Conservation (phyloP, 495 filamentous ascomycete species). For the Chaetomium tenue region DNA sequence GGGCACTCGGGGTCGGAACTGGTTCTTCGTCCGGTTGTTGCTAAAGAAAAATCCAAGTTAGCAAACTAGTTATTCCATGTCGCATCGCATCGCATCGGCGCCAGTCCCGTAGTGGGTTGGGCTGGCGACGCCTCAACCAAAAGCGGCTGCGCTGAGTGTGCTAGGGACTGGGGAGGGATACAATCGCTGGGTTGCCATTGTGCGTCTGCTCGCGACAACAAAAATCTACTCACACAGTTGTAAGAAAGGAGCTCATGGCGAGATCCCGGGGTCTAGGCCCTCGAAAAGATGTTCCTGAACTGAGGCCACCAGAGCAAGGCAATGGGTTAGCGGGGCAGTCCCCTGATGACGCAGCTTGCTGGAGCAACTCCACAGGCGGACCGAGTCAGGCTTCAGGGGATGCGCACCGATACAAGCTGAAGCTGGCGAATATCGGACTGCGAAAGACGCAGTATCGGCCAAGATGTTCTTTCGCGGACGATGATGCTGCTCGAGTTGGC, state of each 20-base stretch:
- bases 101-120: constrained; percentile 14
- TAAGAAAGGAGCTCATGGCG: constrained; percentile 41
- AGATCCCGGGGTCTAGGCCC: constrained; percentile 3
- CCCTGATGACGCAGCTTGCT: constrained; percentile 24
- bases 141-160: constrained; percentile 14
- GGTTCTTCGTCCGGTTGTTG: constrained; percentile 82
- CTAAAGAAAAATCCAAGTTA: constrained; percentile 46
- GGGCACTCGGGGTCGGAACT: constrained; percentile 85
- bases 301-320: constrained; percentile 18
- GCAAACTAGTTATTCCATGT: constrained; percentile 31
- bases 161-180: constrained; percentile 12
- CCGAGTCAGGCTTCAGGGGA: constrained; percentile 1
- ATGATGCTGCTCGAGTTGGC: neutral
- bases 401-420: constrained; percentile 17
- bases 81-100: constrained; percentile 13
- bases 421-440: constrained; percentile 6
- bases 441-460: neutral
- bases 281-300: constrained; percentile 31
- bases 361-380: constrained; percentile 21
- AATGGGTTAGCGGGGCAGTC: constrained; percentile 35
- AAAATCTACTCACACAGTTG: constrained; percentile 37
- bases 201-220: neutral
- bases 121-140: neutral
- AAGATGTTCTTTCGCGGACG: neutral
- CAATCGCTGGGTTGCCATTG: constrained; percentile 15